These are phyloP conservation scores for Blastocystis sp. DNA, from an alignment of 352 stramenopile species.

Conservation along the genomic window DNA sequence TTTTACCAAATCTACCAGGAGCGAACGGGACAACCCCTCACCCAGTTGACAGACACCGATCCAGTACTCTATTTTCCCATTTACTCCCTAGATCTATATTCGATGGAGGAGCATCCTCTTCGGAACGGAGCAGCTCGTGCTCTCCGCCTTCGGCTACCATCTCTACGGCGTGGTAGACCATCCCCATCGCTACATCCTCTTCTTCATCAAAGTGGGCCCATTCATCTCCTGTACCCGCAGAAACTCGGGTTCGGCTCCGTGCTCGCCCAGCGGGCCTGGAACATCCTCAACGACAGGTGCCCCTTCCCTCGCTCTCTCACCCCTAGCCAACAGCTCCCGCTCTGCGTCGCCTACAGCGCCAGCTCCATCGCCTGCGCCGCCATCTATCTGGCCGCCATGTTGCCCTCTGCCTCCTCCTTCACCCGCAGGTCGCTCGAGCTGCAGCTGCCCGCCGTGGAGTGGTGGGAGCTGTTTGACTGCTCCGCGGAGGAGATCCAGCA, in stretches of 20 bases:
- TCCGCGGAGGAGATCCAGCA: constrained; percentile 28
- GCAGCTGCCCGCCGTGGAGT: constrained; percentile 21
- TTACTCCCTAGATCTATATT: constrained; percentile 44
- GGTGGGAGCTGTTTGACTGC: constrained; percentile 63
- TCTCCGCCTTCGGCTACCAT: constrained; percentile 65
- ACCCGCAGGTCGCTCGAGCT: constrained; percentile 13
- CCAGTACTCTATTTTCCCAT: constrained; percentile 4
- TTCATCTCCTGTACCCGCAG: neutral
- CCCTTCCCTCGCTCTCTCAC: neutral
- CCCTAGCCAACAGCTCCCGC: constrained; percentile 15
- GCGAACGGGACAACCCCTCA: constrained; percentile 35
- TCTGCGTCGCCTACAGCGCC: constrained; percentile 39
- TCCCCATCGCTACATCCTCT: constrained; percentile 65
- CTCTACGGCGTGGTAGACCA: constrained; percentile 47
- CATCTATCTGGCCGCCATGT: constrained; percentile 60
- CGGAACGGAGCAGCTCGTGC: constrained; percentile 59
- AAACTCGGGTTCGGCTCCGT: constrained; percentile 40
- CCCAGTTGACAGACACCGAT: constrained; percentile 39
- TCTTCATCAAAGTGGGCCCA: constrained; percentile 50
- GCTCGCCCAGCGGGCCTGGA: constrained; percentile 56
- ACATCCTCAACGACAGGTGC: constrained; percentile 66
- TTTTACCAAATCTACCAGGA: constrained; percentile 62
- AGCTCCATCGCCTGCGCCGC: constrained; percentile 55
- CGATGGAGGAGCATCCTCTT: constrained; percentile 53
- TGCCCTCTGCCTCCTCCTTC: neutral